phyloP scores from a whole-genome alignment of 1,139 yeast species.

The Wickerhamomyces sp. region DNA sequence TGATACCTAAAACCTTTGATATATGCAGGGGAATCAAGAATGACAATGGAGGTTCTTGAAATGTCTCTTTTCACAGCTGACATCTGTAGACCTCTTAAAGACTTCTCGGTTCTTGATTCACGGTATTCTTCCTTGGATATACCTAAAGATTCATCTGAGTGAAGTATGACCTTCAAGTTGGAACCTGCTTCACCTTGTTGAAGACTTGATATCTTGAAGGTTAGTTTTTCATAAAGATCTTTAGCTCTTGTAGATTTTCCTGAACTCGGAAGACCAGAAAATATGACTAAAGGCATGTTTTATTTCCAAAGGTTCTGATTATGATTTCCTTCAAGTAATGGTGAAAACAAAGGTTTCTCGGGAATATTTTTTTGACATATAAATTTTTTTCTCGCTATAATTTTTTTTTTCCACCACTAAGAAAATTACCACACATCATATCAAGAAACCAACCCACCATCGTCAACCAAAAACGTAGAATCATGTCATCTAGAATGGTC shows the following conservation, averaged over 20 bases:
- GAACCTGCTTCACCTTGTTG: conserved; percentile 41
- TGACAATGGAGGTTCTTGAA: conserved; percentile 63
- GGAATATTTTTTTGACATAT: not conserved
- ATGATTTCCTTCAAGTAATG: not conserved
- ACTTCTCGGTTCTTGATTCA: conserved; percentile 70
- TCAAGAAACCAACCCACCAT: not conserved
- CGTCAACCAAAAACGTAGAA: not conserved
- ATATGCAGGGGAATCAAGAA: conserved; percentile 81
- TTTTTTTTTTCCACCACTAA: not conserved
- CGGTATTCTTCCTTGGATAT: conserved; percentile 63
- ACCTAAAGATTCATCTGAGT: conserved; percentile 75
- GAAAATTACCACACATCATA: too few species aligned
- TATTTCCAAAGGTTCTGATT: not conserved
- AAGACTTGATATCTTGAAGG: conserved; percentile 41
- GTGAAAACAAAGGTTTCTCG: not conserved
- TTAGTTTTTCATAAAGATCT: conserved; percentile 43
- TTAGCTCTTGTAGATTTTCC: conserved; percentile 80
- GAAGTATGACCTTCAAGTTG: conserved; percentile 50
- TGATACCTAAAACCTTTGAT: conserved; percentile 96
- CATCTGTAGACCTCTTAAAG: conserved; percentile 78
- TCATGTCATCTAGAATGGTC: not conserved
- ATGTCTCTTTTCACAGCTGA: conserved; percentile 85
- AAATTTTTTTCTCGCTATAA: not conserved
- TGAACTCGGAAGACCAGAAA: conserved; percentile 81
- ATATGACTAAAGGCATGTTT: conserved; percentile 69